Evolutionary conservation across 2,329 filamentous ascomycete genomes (phyloP), one percentile per base, ranked within the genome.

Genomic region (Fusarium oxysporum): DNA sequence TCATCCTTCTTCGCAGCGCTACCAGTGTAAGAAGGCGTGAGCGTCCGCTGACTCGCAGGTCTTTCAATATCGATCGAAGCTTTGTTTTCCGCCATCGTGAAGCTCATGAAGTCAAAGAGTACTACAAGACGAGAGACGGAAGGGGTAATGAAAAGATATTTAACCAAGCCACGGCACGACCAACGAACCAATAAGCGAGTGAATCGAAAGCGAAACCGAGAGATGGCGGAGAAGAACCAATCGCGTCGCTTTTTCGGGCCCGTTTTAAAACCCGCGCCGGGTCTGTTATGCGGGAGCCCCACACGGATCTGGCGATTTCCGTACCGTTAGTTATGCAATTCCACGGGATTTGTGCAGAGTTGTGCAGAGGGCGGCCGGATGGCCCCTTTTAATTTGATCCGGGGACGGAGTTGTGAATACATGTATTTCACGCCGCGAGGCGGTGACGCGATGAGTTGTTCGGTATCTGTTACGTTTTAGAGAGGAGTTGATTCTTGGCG

Each of bases 11-110:
- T 62, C 2, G 38, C 19, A 19, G 30, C 43, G n/a, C 55, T 60
- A 13, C 56, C 62, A 13, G 53, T 45, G 0, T 63, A 53, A 2
- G 70, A 72, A 23, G 70, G 57, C 2, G 75, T 71, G 4, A 77
- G 61, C 1, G 75, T 77, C 12, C 43, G 59, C 19, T 75, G 65
- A 28, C 74, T 77, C n/a, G 72, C 51, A 3, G 69, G 75, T 13
- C 71, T 28, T 2, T 51, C 44, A 25, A 71, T 56, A 43, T 35
- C 51, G 21, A 70, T 63, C 3, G 53, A 45, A 25, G 53, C 10
- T 13, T 70, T 54, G 0, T 7, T 43, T 21, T 21, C 45, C 21
- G 38, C 17, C 53, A 56, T 56, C 4, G 12, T 56, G 8, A 45
- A 45, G 6, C 25, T n/a, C 8, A 9, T 12, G 8, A 32, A 11